Conservation (phyloP, 441 rosid species). For the Daphne laureola region DNA sequence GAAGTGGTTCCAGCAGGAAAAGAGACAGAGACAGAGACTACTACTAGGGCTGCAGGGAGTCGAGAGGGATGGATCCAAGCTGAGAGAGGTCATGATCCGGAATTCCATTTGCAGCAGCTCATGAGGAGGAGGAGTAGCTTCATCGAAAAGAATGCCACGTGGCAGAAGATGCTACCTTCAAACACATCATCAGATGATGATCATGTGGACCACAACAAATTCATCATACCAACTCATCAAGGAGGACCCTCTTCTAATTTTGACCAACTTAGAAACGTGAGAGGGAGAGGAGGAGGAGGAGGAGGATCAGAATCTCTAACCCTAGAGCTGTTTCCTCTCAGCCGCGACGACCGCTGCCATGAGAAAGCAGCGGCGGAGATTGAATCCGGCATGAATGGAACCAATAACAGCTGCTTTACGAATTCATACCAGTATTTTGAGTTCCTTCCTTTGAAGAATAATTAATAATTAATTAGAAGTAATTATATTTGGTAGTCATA, state of each 20-base stretch:
- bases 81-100: constrained; percentile 26
- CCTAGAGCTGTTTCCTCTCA: constrained; percentile 71
- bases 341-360: constrained; percentile 17
- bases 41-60: too few species aligned
- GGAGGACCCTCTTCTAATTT: constrained; percentile 5
- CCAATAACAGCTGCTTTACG: constrained; percentile 15
- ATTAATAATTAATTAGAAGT: constrained; percentile 33
- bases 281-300: constrained; percentile 20
- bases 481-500: not conserved
- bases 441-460: constrained; percentile 87
- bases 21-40: too few species aligned
- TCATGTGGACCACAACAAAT: constrained; percentile 30
- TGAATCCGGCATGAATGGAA: constrained; percentile 22
- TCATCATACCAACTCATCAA: constrained; percentile 17
- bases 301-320: constrained; percentile 48
- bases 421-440: constrained; percentile 58
- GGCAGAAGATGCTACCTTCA: constrained; percentile 61
- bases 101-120: constrained; percentile 28
- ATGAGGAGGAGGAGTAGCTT: constrained; percentile 21
- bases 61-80: constrained; percentile 44
- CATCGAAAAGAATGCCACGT: constrained; percentile 56
- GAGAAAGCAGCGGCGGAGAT: constrained; percentile 30
- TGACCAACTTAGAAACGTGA: constrained; percentile 17
- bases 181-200: too few species aligned
- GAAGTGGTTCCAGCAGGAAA: constrained; percentile 34